Evolutionary conservation across 75 land plant species (phyloP).

Genomic region (Larix kaempferi): DNA sequence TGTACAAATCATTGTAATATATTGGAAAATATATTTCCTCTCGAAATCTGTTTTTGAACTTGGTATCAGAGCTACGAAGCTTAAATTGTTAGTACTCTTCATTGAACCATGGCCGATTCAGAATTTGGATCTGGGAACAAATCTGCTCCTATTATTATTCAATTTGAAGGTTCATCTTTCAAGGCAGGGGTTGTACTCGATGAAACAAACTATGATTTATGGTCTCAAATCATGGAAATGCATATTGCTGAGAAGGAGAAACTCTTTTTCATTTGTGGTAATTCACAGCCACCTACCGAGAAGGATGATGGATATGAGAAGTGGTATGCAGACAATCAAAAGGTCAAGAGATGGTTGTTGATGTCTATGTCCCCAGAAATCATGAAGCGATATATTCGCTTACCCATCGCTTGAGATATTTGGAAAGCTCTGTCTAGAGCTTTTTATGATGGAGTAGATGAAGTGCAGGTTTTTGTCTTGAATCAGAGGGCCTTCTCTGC

Average conservation of each 20-base stretch:
- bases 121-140: slow-evolving; percentile 20
- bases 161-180: not conserved
- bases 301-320: not conserved
- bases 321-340: slow-evolving; percentile 4
- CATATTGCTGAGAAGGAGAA: slow-evolving; percentile 1
- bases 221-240: slow-evolving; percentile 13
- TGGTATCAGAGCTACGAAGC: too few relatives aligned
- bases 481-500: slow-evolving; percentile 6
- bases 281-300: not conserved
- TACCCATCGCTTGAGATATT: not conserved
- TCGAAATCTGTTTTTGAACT: too few relatives aligned
- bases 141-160: slow-evolving; percentile 28
- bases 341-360: slow-evolving; percentile 7
- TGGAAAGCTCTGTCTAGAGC: not conserved
- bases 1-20: too few relatives aligned
- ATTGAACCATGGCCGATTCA: slow-evolving; percentile 25
- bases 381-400: slow-evolving; percentile 2
- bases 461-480: not conserved
- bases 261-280: not conserved
- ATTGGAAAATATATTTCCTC: too few relatives aligned
- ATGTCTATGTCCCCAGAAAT: not conserved
- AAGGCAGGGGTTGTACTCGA: not conserved
- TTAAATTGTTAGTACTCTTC: too few relatives aligned
- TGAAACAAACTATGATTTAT: not conserved
- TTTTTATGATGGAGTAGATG: slow-evolving; percentile 9